These are phyloP conservation scores for Clavulina sp. DNA, from an alignment of 768 basidiomycete genomes.

Conservation along the genomic window DNA sequence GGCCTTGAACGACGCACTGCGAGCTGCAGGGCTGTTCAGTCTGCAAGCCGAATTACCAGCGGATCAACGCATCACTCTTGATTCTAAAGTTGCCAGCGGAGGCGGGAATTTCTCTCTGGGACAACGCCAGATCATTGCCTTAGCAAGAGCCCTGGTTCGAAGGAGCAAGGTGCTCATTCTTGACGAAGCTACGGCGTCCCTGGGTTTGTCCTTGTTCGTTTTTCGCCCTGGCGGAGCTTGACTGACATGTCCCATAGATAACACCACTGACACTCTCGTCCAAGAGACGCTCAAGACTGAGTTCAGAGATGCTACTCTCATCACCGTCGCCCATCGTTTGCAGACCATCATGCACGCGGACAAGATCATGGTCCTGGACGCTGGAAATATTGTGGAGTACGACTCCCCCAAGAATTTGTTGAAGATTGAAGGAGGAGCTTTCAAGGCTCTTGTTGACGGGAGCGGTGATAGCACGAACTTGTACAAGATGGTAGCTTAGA, in stretches of 20 bases:
- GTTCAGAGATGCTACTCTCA: constrained; percentile 21
- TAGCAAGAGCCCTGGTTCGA: constrained; percentile 22
- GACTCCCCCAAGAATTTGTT: not conserved
- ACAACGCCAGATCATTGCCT: constrained; percentile 26
- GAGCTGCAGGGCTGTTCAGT: not conserved
- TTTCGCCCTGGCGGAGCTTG: constrained; percentile 10
- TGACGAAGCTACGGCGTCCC: constrained; percentile 25
- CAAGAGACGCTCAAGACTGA: constrained; percentile 23
- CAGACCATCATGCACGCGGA: constrained; percentile 22
- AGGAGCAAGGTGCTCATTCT: constrained; percentile 18
- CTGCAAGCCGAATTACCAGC: not conserved
- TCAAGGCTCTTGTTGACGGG: constrained; percentile 18
- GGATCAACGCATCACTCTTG: constrained; percentile 14
- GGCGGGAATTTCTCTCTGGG: constrained; percentile 26
- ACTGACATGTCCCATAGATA: constrained; percentile 13
- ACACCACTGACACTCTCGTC: constrained; percentile 21
- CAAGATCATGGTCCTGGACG: constrained; percentile 22
- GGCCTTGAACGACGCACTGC: constrained; percentile 8
- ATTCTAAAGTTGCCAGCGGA: constrained; percentile 20
- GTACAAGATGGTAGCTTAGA: not conserved
- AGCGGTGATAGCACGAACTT: constrained; percentile 10
- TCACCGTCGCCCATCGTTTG: constrained; percentile 32
- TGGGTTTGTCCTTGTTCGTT: constrained; percentile 11
- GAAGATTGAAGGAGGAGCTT: not conserved
- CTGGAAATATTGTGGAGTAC: not conserved